Conservation (phyloP, 2,329 filamentous ascomycete genomes). For the Xylariales sp. region DNA sequence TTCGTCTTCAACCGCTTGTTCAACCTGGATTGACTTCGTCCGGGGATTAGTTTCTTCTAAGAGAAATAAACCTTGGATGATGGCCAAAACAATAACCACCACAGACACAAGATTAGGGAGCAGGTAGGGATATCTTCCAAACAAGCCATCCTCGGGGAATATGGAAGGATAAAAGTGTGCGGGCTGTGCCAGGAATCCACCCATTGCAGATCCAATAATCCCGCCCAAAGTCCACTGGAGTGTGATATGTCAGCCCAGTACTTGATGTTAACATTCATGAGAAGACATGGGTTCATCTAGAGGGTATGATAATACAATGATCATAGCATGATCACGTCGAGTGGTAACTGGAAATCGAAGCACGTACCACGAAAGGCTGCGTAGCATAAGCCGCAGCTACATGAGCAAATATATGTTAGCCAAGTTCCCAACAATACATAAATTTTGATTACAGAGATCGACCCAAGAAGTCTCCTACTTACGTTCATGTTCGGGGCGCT, state of each 20-base stretch:
- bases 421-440: too few relatives aligned
- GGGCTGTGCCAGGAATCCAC: slow-evolving; percentile 30
- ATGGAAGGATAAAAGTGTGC: slow-evolving; percentile 27
- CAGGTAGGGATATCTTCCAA: slow-evolving; percentile 67
- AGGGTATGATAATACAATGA: too few relatives aligned
- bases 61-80: slow-evolving; percentile 57
- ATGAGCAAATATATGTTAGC: not conserved
- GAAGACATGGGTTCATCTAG: too few relatives aligned
- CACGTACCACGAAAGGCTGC: slow-evolving; percentile 31
- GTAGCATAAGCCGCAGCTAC: slow-evolving; percentile 28
- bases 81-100: slow-evolving; percentile 54
- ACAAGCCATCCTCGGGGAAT: slow-evolving; percentile 34
- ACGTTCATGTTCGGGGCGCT: slow-evolving; percentile 36
- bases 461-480: too few relatives aligned
- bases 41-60: slow-evolving; percentile 42
- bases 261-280: too few relatives aligned
- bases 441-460: too few relatives aligned
- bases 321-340: too few relatives aligned
- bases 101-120: slow-evolving; percentile 64
- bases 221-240: slow-evolving; percentile 32
- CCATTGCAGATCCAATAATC: slow-evolving; percentile 32
- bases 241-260: too few relatives aligned
- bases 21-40: slow-evolving; percentile 8
- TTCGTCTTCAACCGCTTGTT: slow-evolving; percentile 14
- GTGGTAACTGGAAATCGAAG: too few relatives aligned